Evolutionary conservation across 116 monocot genomes (phyloP).

Genomic region (Dioscorea cayenensis): DNA sequence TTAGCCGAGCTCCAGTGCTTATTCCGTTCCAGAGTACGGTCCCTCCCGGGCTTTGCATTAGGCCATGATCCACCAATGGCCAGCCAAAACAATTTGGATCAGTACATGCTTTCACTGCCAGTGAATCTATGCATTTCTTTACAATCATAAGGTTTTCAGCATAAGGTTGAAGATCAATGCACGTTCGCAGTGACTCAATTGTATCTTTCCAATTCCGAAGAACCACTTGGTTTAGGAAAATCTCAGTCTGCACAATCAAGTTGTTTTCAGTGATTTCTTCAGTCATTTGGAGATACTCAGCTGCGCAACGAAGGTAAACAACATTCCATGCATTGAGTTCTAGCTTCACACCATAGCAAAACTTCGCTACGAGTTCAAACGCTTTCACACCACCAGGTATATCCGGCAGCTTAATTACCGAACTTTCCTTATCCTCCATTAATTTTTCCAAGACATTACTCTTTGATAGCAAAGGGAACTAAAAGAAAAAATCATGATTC

Average conservation of each 20-base stretch:
- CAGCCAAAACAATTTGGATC: conserved; percentile 72
- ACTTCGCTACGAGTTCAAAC: conserved; percentile 72
- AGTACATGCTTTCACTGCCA: conserved; percentile 59
- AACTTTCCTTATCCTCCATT: conserved; percentile 38
- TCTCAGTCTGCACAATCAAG: conserved; percentile 56
- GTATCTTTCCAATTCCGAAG: conserved; percentile 74
- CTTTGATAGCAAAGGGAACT: conserved; percentile 81
- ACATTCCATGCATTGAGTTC: conserved; percentile 69
- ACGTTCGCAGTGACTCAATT: conserved; percentile 44
- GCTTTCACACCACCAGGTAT: conserved; percentile 59
- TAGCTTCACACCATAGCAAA: conserved; percentile 73
- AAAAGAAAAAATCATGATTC: not conserved
- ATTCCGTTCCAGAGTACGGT: conserved; percentile 89
- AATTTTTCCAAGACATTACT: conserved; percentile 59
- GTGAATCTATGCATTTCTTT: conserved; percentile 67
- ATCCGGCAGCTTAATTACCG: conserved; percentile 37
- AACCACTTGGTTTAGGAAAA: conserved; percentile 62
- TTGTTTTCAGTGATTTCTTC: conserved; percentile 70
- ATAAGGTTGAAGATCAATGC: conserved; percentile 47
- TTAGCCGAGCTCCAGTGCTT: conserved; percentile 73
- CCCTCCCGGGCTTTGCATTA: conserved; percentile 84
- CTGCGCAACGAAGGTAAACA: conserved; percentile 54
- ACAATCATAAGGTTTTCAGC: conserved; percentile 61
- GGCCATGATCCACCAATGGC: conserved; percentile 57
- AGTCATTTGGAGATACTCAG: conserved; percentile 75